These are phyloP conservation scores for Monilinia polystroma DNA, from an alignment of 2,329 filamentous ascomycete genomes.

Conservation along the genomic window DNA sequence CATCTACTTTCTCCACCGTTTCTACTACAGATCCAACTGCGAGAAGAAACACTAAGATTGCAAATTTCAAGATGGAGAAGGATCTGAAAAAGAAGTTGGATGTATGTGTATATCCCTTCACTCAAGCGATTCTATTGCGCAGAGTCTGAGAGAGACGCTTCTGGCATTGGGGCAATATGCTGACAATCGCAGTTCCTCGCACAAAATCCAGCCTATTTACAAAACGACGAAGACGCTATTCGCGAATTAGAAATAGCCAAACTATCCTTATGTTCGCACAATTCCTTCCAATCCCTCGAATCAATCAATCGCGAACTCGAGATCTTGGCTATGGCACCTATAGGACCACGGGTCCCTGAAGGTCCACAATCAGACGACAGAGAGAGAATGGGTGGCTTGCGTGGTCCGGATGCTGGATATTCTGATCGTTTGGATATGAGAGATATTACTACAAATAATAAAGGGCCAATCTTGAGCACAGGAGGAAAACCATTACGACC, in stretches of 20 bases:
- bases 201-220: conserved; percentile 57
- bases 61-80: conserved; percentile 81
- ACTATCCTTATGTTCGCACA: conserved; percentile 70
- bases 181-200: conserved; percentile 53
- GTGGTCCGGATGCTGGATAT: conserved; percentile 50
- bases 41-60: conserved; percentile 80
- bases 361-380: conserved; percentile 47
- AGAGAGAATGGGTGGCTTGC: conserved; percentile 43
- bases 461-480: conserved; percentile 72
- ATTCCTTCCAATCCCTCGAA: conserved; percentile 84
- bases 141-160: too few species aligned
- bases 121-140: conserved; percentile 24
- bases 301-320: conserved; percentile 80
- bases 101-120: conserved; percentile 46
- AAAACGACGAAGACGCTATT: conserved; percentile 81
- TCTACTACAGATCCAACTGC: conserved; percentile 63
- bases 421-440: conserved; percentile 73
- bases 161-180: not conserved
- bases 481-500: conserved; percentile 85
- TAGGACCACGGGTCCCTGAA: conserved; percentile 45
- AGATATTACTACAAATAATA: conserved; percentile 49
- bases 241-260: conserved; percentile 77
- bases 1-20: conserved; percentile 70
- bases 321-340: conserved; percentile 74
- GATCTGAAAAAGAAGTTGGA: conserved; percentile 80